phyloP scores from a whole-genome alignment of 495 filamentous ascomycete species.

The Darksidea phi region DNA sequence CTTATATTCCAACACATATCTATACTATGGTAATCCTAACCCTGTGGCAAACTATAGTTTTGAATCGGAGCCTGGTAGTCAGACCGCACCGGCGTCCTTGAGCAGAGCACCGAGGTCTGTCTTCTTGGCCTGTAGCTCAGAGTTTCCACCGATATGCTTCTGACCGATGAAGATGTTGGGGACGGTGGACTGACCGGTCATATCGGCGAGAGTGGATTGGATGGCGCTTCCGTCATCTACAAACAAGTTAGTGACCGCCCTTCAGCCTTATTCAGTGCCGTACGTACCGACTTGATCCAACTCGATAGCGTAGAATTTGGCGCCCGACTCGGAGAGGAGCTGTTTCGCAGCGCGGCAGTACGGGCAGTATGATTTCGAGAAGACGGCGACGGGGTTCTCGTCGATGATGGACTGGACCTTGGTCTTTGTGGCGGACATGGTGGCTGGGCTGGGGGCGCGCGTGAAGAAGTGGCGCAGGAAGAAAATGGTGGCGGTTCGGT shows the following conservation, averaged over 20 bases:
- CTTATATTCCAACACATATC: too few relatives aligned
- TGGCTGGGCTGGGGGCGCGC: slow-evolving; percentile 57
- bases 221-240: slow-evolving; percentile 76
- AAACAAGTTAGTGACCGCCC: neutral
- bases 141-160: slow-evolving; percentile 92
- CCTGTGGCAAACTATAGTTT: neutral
- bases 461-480: slow-evolving; percentile 77
- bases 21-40: too few relatives aligned
- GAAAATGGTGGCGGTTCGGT: slow-evolving; percentile 45
- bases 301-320: slow-evolving; percentile 74
- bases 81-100: slow-evolving; percentile 65
- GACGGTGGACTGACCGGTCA: slow-evolving; percentile 80
- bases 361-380: slow-evolving; percentile 97
- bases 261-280: neutral
- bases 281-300: slow-evolving; percentile 77
- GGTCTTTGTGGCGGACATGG: slow-evolving; percentile 80
- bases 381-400: slow-evolving; percentile 90
- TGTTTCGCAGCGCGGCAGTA: slow-evolving; percentile 81
- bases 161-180: slow-evolving; percentile 92
- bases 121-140: slow-evolving; percentile 75
- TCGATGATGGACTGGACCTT: slow-evolving; percentile 87
- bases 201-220: slow-evolving; percentile 77
- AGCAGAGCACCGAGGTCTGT: slow-evolving; percentile 57
- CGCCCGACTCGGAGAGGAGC: slow-evolving; percentile 64
- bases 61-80: slow-evolving; percentile 25